Evolutionary conservation across 2,329 filamentous ascomycete species (phyloP), one percentile per base, ranked within the genome.

Genomic region (Teratosphaeria zuluensis): DNA sequence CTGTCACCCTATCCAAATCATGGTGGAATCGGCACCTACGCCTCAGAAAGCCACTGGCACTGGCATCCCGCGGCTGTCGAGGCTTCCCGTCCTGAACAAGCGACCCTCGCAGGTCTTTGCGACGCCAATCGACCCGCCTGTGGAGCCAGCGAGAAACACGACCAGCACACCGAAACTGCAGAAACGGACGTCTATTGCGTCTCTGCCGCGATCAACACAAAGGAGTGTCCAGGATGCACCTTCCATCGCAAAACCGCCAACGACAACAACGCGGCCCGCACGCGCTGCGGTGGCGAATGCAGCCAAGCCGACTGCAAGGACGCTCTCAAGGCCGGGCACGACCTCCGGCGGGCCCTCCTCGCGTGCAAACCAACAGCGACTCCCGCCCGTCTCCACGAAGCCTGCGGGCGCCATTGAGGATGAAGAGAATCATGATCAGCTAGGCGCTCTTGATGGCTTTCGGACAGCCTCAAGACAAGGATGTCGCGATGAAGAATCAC

Each of bases 401-500:
- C 54, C 48, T 61, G 66, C 8, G 66, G 72, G 28, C 8, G 57
- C 56, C 48, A 21, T n/a, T 19, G 63, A 68, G 11, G 67, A 72
- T 35, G 63, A 69, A 32, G 70, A 72, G 21, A 65, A 64, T 21
- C 68, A 75, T 31, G 76, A 78, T 63, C 70, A 70, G 58, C 65
- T 78, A 35, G 73, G 74, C 48, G 73, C 74, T 24, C 61, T 79
- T 33, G 70, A 74, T 59, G 73, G 69, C 56, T 78, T 78, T 59
- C 70, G 73, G 16, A 71, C 76, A 9, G 72, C 74, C 8, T 78
- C 76, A 12, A 63, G 69, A 51, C 67, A 73, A 59, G 72, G 72
- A 14, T 70, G 69, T 57, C 63, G 65, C 19, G 73, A 76, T 12
- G 63, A 65, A 21, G 64, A 63, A 32, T 59, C 59, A 31, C 54